Percentiles rank a stretch among this genome's conserved stretches.
These are phyloP conservation scores for Lithospermum erythrorhizon DNA, from an alignment of 257 asterid genomes.

Conservation along the genomic window DNA sequence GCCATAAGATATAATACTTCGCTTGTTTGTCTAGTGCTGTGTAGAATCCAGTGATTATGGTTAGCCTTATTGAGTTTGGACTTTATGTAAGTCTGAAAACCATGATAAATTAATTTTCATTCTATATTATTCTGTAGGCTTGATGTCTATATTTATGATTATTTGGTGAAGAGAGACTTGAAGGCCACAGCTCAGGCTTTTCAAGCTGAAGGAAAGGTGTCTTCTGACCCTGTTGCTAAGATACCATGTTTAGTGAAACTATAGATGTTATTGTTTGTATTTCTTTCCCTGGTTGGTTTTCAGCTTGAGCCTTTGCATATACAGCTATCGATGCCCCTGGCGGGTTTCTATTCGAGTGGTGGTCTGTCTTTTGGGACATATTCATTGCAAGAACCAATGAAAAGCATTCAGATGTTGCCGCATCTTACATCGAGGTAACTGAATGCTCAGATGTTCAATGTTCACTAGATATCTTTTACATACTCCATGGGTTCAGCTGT, in stretches of 20 bases:
- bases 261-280: constrained; percentile 5
- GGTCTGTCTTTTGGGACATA: constrained; percentile 99
- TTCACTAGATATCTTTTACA: background rate
- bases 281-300: background rate
- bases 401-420: constrained; percentile 98
- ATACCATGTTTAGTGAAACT: constrained; percentile 3
- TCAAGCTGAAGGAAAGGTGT: constrained; percentile 96
- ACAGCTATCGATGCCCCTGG: constrained; percentile 99
- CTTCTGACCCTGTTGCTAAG: constrained; percentile 97
- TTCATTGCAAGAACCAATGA: constrained; percentile 97
- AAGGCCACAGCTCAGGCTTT: constrained; percentile 96
- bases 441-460: background rate
- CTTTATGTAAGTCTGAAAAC: background rate
- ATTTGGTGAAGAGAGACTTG: constrained; percentile 90
- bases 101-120: constrained; percentile 6
- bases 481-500: background rate
- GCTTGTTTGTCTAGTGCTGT: background rate
- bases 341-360: constrained; percentile 97
- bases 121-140: constrained; percentile 37
- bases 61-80: background rate
- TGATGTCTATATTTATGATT: constrained; percentile 94
- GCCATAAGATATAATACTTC: no score
- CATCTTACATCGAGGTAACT: constrained; percentile 92
- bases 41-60: background rate
- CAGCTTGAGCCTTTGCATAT: background rate